Percentiles rank a stretch among this genome's conserved stretches.
These are phyloP conservation scores for Fusarium setosum DNA, from an alignment of 2,329 filamentous ascomycete genomes.

Conservation along the genomic window DNA sequence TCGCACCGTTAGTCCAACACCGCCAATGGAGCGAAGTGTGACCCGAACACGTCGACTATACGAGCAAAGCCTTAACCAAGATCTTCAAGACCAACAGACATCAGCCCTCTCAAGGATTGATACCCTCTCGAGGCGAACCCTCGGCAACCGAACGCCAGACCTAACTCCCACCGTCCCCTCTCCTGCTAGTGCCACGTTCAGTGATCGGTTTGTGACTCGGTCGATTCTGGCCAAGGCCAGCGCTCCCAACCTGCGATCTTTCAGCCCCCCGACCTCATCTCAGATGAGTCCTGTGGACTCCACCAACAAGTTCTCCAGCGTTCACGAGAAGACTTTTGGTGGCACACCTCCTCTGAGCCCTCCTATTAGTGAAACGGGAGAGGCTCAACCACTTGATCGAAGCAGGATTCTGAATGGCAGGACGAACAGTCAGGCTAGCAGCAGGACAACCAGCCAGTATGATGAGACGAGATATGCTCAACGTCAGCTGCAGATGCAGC, in stretches of 20 bases:
- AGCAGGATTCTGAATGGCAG: slow-evolving; percentile 79
- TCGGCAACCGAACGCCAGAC: slow-evolving; percentile 63
- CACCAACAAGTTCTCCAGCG: slow-evolving; percentile 49
- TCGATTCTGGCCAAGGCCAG: slow-evolving; percentile 67
- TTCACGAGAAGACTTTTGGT: slow-evolving; percentile 49
- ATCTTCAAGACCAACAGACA: slow-evolving; percentile 82
- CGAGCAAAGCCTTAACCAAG: slow-evolving; percentile 83
- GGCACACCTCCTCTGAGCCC: slow-evolving; percentile 56
- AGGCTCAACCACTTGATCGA: slow-evolving; percentile 75
- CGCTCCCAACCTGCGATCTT: slow-evolving; percentile 74
- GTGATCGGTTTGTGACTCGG: slow-evolving; percentile 60
- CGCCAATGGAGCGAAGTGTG: slow-evolving; percentile 70
- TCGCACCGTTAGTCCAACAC: slow-evolving; percentile 50
- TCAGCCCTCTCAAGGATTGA: slow-evolving; percentile 84
- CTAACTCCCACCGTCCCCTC: slow-evolving; percentile 58
- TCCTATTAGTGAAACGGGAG: slow-evolving; percentile 77
- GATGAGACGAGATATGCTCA: slow-evolving; percentile 89
- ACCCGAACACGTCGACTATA: slow-evolving; percentile 83
- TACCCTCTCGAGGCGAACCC: slow-evolving; percentile 73
- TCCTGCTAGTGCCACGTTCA: slow-evolving; percentile 55
- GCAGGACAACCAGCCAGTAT: slow-evolving; percentile 75
- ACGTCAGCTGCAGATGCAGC: slow-evolving; percentile 83
- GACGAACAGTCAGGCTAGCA: slow-evolving; percentile 67
- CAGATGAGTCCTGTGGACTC: slow-evolving; percentile 53
- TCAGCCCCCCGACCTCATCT: slow-evolving; percentile 60